Conservation (phyloP, 805 yeast species). For the Torulaspora maleeae region DNA sequence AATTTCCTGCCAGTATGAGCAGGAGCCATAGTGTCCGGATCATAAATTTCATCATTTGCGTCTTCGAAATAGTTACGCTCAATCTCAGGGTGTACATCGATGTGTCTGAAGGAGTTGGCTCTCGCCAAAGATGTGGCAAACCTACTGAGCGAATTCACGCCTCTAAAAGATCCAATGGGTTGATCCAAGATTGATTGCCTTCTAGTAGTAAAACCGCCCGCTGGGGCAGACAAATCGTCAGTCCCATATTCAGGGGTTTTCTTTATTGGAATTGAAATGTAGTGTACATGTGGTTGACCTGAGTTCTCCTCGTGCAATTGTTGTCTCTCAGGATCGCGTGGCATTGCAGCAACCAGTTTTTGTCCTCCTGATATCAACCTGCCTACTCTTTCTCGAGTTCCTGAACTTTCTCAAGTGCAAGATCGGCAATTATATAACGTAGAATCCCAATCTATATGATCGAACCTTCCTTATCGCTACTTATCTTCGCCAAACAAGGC, state of each 20-base stretch:
- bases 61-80: conserved; percentile 60
- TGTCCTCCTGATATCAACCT: background rate
- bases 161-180: conserved; percentile 56
- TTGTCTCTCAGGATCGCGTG: conserved; percentile 9
- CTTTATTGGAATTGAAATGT: conserved; percentile 33
- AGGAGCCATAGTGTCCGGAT: conserved; percentile 66
- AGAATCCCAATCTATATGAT: background rate
- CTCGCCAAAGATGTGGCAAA: conserved; percentile 77
- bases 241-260: conserved; percentile 15
- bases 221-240: conserved; percentile 9
- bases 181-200: conserved; percentile 40
- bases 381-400: background rate
- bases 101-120: conserved; percentile 67
- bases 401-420: background rate
- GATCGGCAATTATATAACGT: background rate
- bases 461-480: background rate
- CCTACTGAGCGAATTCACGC: conserved; percentile 64
- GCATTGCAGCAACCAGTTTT: conserved; percentile 4
- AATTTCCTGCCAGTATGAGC: conserved; percentile 58
- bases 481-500: background rate
- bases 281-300: conserved; percentile 25
- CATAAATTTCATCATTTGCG: conserved; percentile 58
- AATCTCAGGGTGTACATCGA: conserved; percentile 39
- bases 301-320: conserved; percentile 9
- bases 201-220: conserved; percentile 20